Evolutionary conservation across 225 moss, liverwort and hornwort species (phyloP).

Genomic region (Bryum argenteum): DNA sequence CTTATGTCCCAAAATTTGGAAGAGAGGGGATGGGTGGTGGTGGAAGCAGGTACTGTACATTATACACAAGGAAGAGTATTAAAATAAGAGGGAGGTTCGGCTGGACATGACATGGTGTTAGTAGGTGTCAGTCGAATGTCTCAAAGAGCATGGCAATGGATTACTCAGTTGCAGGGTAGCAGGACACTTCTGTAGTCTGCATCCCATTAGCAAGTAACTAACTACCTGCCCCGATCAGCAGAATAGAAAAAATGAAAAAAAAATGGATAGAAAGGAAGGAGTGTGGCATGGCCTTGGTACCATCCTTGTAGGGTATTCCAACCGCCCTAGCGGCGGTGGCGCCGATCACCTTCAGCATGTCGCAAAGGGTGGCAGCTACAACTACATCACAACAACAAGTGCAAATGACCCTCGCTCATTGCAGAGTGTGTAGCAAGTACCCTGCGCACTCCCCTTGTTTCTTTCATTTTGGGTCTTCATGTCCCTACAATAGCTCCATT

Average conservation of each 20-base stretch:
- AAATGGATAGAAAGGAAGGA: no score
- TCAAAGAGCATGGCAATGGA: background rate
- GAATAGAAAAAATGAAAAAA: no score
- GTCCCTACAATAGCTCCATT: background rate
- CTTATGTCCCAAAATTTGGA: background rate
- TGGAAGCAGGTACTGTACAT: background rate
- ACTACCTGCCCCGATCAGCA: background rate
- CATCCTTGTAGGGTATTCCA: background rate
- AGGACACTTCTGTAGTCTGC: background rate
- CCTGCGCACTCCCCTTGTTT: background rate
- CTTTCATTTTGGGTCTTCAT: background rate
- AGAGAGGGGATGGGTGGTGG: no score
- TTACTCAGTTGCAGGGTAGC: conserved; percentile 12
- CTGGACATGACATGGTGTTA: background rate
- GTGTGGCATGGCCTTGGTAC: conserved; percentile 13
- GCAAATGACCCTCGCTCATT: background rate
- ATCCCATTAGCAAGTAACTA: background rate
- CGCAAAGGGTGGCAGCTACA: background rate
- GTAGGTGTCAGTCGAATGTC: conserved; percentile 7
- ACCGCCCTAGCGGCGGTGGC: conserved; percentile 5
- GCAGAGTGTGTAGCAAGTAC: background rate
- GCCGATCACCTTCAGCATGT: conserved; percentile 3
- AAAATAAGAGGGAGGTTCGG: background rate
- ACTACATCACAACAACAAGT: background rate
- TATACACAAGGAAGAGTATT: background rate